These are phyloP conservation scores for Echites panduratus DNA, from an alignment of 257 asterid genomes.

Conservation along the genomic window DNA sequence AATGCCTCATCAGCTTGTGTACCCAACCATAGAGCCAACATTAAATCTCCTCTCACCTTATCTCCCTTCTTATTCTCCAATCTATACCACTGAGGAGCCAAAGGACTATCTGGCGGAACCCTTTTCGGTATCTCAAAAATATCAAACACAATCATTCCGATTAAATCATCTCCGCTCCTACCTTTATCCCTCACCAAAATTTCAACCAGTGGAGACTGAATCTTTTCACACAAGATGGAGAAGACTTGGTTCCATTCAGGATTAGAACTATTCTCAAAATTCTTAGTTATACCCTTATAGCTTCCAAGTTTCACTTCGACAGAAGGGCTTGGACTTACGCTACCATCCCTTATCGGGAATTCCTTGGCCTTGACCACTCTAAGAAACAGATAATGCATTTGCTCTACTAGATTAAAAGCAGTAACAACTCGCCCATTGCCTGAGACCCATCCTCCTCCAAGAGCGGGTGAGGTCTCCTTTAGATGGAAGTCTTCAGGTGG, in stretches of 20 bases:
- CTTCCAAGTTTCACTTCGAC: constrained; percentile 73
- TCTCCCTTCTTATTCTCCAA: constrained; percentile 50
- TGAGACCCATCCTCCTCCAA: constrained; percentile 71
- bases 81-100: constrained; percentile 93
- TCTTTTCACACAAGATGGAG: constrained; percentile 41
- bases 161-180: constrained; percentile 42
- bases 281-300: constrained; percentile 42
- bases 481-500: constrained; percentile 55
- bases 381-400: constrained; percentile 69
- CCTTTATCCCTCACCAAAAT: constrained; percentile 57
- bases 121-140: constrained; percentile 64
- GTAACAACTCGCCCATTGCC: constrained; percentile 56
- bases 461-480: constrained; percentile 72
- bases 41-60: constrained; percentile 61
- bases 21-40: constrained; percentile 84
- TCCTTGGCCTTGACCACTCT: constrained; percentile 71
- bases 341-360: constrained; percentile 33
- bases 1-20: constrained; percentile 95
- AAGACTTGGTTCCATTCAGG: constrained; percentile 91
- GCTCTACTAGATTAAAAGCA: constrained; percentile 81
- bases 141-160: constrained; percentile 54
- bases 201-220: constrained; percentile 53
- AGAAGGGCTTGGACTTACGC: constrained; percentile 42
- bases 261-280: constrained; percentile 29
- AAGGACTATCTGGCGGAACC: constrained; percentile 92